Evolutionary conservation across 1,284 basidiomycete genomes (phyloP).

Genomic region (Heterobasidion irregulare): DNA sequence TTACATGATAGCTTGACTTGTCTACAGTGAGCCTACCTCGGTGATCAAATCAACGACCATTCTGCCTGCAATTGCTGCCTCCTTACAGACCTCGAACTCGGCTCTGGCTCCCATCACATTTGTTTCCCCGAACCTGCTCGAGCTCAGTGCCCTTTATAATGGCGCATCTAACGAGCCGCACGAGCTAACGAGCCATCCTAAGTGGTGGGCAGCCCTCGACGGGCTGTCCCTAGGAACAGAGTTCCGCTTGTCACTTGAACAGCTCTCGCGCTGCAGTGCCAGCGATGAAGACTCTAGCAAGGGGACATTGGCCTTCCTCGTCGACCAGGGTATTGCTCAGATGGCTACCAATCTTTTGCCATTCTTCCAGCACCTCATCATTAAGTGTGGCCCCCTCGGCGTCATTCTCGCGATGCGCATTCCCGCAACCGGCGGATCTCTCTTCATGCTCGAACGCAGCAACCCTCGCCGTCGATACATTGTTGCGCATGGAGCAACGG

Average conservation of each 20-base stretch:
- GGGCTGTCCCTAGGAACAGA: slow-evolving; percentile 49
- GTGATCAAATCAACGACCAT: slow-evolving; percentile 70
- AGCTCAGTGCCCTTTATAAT: slow-evolving; percentile 63
- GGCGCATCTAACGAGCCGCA: slow-evolving; percentile 35
- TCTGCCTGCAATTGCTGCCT: slow-evolving; percentile 49
- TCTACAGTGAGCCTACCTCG: slow-evolving; percentile 78
- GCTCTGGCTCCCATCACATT: slow-evolving; percentile 47
- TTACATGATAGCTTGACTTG: slow-evolving; percentile 4
- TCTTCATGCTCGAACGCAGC: slow-evolving; percentile 41
- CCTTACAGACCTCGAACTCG: slow-evolving; percentile 17
- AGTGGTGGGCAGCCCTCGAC: slow-evolving; percentile 64
- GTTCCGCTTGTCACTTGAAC: slow-evolving; percentile 59
- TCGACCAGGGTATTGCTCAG: slow-evolving; percentile 61
- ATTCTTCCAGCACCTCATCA: slow-evolving; percentile 71
- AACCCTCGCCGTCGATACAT: slow-evolving; percentile 39
- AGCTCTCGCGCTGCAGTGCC: slow-evolving; percentile 39
- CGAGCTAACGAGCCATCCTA: slow-evolving; percentile 39
- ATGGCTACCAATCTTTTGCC: slow-evolving; percentile 78
- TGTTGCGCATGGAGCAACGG: slow-evolving; percentile 38
- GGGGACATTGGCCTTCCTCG: slow-evolving; percentile 55
- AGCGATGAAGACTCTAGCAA: slow-evolving; percentile 27
- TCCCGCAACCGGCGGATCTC: slow-evolving; percentile 27
- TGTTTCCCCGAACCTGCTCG: slow-evolving; percentile 74
- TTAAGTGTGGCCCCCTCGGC: slow-evolving; percentile 75
- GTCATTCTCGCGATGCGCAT: slow-evolving; percentile 56